Evolutionary conservation across 1,284 basidiomycete species (phyloP), one percentile per base, ranked within the genome.

Genomic region (Naganishia sp.): DNA sequence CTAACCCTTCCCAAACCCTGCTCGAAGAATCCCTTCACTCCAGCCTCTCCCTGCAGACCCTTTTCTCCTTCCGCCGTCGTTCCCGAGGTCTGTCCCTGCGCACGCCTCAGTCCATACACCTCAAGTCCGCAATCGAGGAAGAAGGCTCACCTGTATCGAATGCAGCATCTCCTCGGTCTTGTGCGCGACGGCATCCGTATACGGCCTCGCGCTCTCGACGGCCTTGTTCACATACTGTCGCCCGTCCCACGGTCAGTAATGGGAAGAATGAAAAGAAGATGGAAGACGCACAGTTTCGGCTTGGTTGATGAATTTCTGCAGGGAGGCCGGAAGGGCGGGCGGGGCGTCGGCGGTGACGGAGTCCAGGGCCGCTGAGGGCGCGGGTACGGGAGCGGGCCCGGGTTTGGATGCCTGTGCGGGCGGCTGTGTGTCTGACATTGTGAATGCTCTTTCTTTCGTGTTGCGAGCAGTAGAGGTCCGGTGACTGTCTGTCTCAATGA

Each of bases 111-210:
- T 31, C 25, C 55, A 39, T 9, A 3, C 4, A 6, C 6, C 36
- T 10, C 36, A 39, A 39, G 13, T 3, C 13, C 13, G 28, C 2
- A 28, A 39, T 39, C 7, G 10, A 5, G 36, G 2, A 39, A 39
- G 36, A 15, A 54, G 33, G 13, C 43, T 15, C 50, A 21, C 75
- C 71, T 79, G 76, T 46, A 78, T 72, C 60, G 72, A 71, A 60
- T 75, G 73, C 36, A 77, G 70, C 11, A 78, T 63, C 60, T 76
- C 71, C 46, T 76, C 69, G 36, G 72, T 72, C 68, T 77, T 78
- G 67, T 70, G 70, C 15, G 70, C 64, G n/a, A 75, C 77, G 46
- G 75, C 75, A 53, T 78, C 77, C 18, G 75, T 65, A 64, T 75
- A 77, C 23, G 75, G 75, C 57, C 73, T 71, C 4, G 73, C 69